Evolutionary conservation across 176 grass and related monocot genomes (phyloP), one percentile per base, ranked within the genome.

Genomic region (Eleusine coracana): DNA sequence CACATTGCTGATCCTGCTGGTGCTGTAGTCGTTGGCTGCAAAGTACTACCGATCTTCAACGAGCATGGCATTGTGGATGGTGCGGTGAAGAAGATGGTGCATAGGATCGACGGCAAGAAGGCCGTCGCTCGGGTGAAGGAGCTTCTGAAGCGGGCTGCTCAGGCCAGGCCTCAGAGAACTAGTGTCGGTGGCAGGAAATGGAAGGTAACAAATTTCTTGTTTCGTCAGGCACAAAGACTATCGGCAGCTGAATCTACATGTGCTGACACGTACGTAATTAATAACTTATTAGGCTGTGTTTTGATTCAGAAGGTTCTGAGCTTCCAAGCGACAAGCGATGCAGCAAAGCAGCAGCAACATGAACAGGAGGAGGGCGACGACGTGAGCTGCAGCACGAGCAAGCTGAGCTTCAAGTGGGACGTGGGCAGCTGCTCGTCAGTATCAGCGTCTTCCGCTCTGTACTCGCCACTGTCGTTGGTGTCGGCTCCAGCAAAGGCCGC

Each of bases 391-490:
- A 83, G 56, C 54, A 74, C 70, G 18, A 76, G 88, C 67, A 90
- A 90, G 83, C 79, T 86, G 78, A 90, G 88, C 83, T 86, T 86
- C 84, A 90, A 90, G 74, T 90, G 88, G 88, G 88, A 90, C 74
- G 84, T 62, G 8, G 88, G 83, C 8, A 90, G 88, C 84, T 90
- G 83, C 84, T 90, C 88, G 8, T 90, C 88, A 1, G 75, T 56
- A 25, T 74, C 75, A 1, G 55, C 75, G 2, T 86, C 83, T 28
- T 83, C 88, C 5, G 83, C 71, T 71, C 73, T 66, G 5, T 82
- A 86, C 74, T 89, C 88, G 20, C 88, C 88, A 3, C 16, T 86
- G n/a, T 90, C 88, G 3, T 77, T 82, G 10, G 74, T 63, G 46
- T 89, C 84, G 1, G 88, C 79, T 13, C 83, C 88, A 0, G 78